These are phyloP conservation scores for Boletus subparvulus DNA, from an alignment of 768 basidiomycete species.

Conservation along the genomic window DNA sequence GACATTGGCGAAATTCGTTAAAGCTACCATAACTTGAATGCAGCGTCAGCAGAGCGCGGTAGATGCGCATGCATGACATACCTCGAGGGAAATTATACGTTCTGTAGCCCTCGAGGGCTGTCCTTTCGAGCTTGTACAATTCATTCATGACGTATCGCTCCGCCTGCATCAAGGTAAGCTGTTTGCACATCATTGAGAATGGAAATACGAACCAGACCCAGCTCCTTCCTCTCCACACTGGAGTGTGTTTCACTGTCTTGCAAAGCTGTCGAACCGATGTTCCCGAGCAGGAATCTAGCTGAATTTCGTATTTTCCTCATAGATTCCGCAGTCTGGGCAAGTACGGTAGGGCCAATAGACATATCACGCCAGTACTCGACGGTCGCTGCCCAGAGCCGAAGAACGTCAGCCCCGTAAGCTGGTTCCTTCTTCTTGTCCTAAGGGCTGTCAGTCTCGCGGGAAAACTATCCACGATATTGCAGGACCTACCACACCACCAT, in stretches of 20 bases:
- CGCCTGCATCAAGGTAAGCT: constrained; percentile 45
- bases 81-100: constrained; percentile 83
- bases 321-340: constrained; percentile 72
- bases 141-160: constrained; percentile 89
- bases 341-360: constrained; percentile 74
- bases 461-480: neutral
- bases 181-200: neutral
- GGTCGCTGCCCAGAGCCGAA: constrained; percentile 90
- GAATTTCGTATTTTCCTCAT: constrained; percentile 86
- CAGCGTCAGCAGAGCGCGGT: neutral
- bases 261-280: constrained; percentile 44
- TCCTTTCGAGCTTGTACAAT: constrained; percentile 67
- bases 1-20: constrained; percentile 77
- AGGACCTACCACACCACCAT: constrained; percentile 67
- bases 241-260: neutral
- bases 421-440: constrained; percentile 71
- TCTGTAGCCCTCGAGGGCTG: constrained; percentile 65
- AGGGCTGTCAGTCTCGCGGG: neutral
- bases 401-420: constrained; percentile 80
- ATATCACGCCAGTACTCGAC: constrained; percentile 90
- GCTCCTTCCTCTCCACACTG: constrained; percentile 35
- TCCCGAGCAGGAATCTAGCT: constrained; percentile 83
- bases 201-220: constrained; percentile 59
- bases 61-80: constrained; percentile 26
- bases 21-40: constrained; percentile 60